These are phyloP conservation scores for Yamadazyma sp. DNA, from an alignment of 1,139 yeast genomes.

Conservation along the genomic window DNA sequence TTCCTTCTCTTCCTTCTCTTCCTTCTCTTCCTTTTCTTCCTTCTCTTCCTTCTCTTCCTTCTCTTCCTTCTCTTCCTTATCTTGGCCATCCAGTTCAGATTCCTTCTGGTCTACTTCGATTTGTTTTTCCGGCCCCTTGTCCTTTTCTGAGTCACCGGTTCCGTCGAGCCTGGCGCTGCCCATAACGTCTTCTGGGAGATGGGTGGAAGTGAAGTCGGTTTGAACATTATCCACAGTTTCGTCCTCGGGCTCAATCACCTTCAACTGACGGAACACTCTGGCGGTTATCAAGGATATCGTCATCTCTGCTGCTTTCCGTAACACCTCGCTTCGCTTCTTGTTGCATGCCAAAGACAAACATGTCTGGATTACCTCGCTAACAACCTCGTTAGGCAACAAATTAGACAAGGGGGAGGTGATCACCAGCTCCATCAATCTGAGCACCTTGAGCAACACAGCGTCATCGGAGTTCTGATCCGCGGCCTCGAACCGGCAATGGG, in stretches of 20 bases:
- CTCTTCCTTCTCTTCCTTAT: not conserved
- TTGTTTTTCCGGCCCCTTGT: conserved; percentile 2
- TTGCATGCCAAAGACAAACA: conserved; percentile 92
- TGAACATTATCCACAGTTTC: conserved; percentile 29
- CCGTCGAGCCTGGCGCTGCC: conserved; percentile 33
- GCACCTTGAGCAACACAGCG: conserved; percentile 80
- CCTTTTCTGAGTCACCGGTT: conserved; percentile 6
- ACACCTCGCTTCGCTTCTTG: conserved; percentile 85
- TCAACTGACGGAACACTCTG: conserved; percentile 63
- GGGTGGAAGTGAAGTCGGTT: conserved; percentile 34
- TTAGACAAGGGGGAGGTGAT: conserved; percentile 65
- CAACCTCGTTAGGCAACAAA: conserved; percentile 73
- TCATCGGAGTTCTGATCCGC: conserved; percentile 93
- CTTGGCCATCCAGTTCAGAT: not conserved
- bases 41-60: not conserved
- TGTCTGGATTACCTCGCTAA: conserved; percentile 88
- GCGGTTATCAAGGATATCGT: conserved; percentile 73
- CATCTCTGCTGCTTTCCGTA: conserved; percentile 87
- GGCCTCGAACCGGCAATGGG: conserved; percentile 95
- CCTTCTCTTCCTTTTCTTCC: conserved; percentile 5
- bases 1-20: no score
- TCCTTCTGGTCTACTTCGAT: no score
- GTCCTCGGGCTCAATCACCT: conserved; percentile 53
- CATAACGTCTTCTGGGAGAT: conserved; percentile 41
- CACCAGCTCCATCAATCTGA: conserved; percentile 69